Base-by-base conservation (phyloP, 1,284 basidiomycete genomes). In the Cutaneotrichosporon cavernicola region DNA sequence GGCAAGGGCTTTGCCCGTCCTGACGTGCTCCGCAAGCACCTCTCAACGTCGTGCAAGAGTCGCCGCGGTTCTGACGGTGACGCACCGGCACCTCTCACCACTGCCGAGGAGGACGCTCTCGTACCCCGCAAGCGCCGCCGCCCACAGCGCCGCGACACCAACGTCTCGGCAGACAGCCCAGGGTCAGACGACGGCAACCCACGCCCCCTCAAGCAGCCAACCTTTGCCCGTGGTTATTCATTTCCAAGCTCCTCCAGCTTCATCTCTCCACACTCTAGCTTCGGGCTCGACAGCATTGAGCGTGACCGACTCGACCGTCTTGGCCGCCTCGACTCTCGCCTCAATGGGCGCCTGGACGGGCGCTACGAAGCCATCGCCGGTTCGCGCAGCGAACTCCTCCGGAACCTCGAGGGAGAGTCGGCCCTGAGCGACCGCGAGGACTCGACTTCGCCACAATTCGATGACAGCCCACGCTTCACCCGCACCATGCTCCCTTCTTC, bases 11-110 rank as follows among this genome's bases (percentile, higher is more conserved):
- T 69, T 53, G 68, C 68, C 2, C 68, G 68, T 11, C 65, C 68
- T 10, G 68, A 69, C 40, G 68, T 69, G 1, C 65, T 69, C 16
- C 68, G 68, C 56, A 69, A 69, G 61, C 68, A 69, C 51, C 65
- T 69, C 18, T 65, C 61, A 21, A 69, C 68, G 2, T 66, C 68
- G 16, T 69, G 68, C 65, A 69, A 66, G 53, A 60, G 59, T 7
- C 63, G 68, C 9, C 62, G 66, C 2, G 64, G 64, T 16, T 63
- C 64, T 56, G 66, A 68, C 22, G 66, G 66, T n/a, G 66, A 65
- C 46, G 62, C 64, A 2, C 62, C 60, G 2, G 64, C 66, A 0
- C 66, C 66, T 7, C 47, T 68, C 18, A 63, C 64, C 10, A 65
- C 53, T 16, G 66, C 66, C 21, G 66, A 68, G 60, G 66, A 68